Conservation (phyloP, 345 rosid species). For the Eucalyptus pauciflora region DNA sequence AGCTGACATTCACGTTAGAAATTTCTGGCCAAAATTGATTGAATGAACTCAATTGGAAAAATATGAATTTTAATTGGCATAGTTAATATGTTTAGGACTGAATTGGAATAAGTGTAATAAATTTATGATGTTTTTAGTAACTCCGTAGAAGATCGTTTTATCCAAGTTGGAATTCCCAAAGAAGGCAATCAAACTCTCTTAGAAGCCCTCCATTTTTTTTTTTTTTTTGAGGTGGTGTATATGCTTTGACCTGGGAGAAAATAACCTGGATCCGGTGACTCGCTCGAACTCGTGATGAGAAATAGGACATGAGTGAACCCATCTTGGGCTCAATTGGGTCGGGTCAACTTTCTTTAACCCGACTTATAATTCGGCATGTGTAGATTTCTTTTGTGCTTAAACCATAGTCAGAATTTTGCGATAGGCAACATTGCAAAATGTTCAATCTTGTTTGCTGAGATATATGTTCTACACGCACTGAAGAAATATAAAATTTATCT, state of each 20-base stretch:
- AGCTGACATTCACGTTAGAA: too few species aligned
- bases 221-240: rapidly evolving
- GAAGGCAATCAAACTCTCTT: background rate
- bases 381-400: background rate
- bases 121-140: too few species aligned
- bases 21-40: too few species aligned
- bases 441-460: background rate
- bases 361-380: background rate
- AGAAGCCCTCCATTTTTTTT: background rate
- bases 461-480: background rate
- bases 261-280: background rate
- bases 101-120: too few species aligned
- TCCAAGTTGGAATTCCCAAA: background rate
- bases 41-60: too few species aligned
- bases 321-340: rapidly evolving
- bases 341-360: background rate
- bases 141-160: background rate
- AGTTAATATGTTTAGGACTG: too few species aligned
- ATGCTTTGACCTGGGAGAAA: background rate
- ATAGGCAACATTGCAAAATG: background rate
- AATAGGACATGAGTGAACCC: background rate
- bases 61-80: too few species aligned
- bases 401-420: background rate
- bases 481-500: background rate
- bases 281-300: background rate